Conservation (phyloP, 495 filamentous ascomycete genomes). For the Cryomyces antarcticus region DNA sequence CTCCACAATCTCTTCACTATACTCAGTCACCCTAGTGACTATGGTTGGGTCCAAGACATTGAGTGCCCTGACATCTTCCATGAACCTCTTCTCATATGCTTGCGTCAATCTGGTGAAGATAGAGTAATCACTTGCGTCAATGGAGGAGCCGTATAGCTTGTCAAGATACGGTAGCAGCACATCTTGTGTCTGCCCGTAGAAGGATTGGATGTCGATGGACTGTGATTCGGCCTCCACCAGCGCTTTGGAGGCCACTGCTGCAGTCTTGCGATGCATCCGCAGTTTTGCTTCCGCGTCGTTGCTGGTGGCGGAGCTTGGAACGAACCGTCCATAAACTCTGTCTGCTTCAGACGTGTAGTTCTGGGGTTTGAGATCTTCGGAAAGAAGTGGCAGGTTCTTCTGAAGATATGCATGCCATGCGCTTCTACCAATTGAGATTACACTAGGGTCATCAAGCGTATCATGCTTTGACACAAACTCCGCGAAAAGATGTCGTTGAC, state of each 20-base stretch:
- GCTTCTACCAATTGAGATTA: slow-evolving; percentile 31
- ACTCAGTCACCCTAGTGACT: slow-evolving; percentile 76
- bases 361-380: background rate
- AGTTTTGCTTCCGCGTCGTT: slow-evolving; percentile 66
- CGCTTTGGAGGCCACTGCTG: slow-evolving; percentile 18
- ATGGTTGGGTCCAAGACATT: slow-evolving; percentile 72
- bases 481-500: slow-evolving; percentile 54
- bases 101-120: slow-evolving; percentile 68
- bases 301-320: slow-evolving; percentile 25
- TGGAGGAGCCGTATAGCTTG: slow-evolving; percentile 45
- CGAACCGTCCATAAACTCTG: slow-evolving; percentile 36
- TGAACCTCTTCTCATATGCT: slow-evolving; percentile 66
- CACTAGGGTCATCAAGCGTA: slow-evolving; percentile 22
- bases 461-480: slow-evolving; percentile 28
- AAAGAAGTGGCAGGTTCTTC: slow-evolving; percentile 55
- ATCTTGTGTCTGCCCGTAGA: slow-evolving; percentile 33
- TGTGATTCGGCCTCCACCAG: slow-evolving; percentile 5
- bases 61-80: slow-evolving; percentile 62
- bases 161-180: slow-evolving; percentile 80
- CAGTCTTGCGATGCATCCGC: slow-evolving; percentile 83
- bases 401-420: slow-evolving; percentile 56
- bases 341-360: slow-evolving; percentile 11
- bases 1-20: slow-evolving; percentile 59
- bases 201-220: slow-evolving; percentile 24
- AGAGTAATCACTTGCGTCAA: slow-evolving; percentile 52